Percentiles rank a stretch among this genome's conserved stretches.
Conservation (phyloP, 495 filamentous ascomycete species). For the Cairneyella variabilis region DNA sequence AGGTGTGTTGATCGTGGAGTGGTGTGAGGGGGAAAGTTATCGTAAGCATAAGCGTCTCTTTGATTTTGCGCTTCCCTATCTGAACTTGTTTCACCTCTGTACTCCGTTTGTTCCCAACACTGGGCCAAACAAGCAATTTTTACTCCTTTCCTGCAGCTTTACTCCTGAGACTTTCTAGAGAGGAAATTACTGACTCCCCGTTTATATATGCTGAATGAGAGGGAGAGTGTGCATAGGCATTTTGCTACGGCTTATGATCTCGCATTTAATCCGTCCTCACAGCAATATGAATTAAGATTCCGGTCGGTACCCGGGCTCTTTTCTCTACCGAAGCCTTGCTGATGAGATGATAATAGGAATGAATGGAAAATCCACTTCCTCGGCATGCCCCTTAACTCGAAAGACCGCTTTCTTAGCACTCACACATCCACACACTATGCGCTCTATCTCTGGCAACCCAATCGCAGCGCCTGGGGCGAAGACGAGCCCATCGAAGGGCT, state of each 20-base stretch:
- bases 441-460: conserved; percentile 64
- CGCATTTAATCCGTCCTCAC: too few relatives aligned
- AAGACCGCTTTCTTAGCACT: conserved; percentile 61
- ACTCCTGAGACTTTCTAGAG: too few relatives aligned
- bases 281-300: conserved; percentile 9
- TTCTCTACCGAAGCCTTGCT: conserved; percentile 34
- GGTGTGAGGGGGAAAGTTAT: conserved; percentile 57
- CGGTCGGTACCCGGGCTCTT: conserved; percentile 9
- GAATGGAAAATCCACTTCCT: conserved; percentile 67
- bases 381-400: conserved; percentile 54
- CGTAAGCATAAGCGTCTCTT: too few relatives aligned
- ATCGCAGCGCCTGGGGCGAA: conserved; percentile 55
- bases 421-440: conserved; percentile 62
- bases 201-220: conserved; percentile 56
- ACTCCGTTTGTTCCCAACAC: too few relatives aligned
- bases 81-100: too few relatives aligned
- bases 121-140: too few relatives aligned
- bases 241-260: conserved; percentile 63
- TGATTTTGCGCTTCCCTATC: too few relatives aligned
- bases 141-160: too few relatives aligned
- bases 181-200: too few relatives aligned
- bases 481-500: conserved; percentile 59
- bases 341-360: conserved; percentile 49
- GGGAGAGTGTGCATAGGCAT: conserved; percentile 56
- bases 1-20: conserved; percentile 58